Percentiles rank a stretch among this genome's conserved stretches.
These are phyloP conservation scores for Kingdonia uniflora DNA, from an alignment of 164 flowering plant species.

Conservation along the genomic window DNA sequence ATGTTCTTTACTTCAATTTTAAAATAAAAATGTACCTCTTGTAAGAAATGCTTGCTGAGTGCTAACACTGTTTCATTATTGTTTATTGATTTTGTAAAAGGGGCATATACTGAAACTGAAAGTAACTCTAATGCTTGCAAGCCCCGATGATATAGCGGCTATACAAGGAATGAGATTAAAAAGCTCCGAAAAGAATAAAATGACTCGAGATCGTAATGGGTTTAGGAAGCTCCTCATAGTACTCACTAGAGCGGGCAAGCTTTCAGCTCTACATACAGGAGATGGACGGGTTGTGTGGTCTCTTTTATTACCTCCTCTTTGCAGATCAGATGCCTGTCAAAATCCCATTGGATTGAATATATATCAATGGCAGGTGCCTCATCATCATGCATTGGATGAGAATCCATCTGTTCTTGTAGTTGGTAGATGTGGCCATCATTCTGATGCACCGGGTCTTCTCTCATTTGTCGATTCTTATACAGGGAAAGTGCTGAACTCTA, in stretches of 20 bases:
- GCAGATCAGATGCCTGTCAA: slow-evolving; percentile 51
- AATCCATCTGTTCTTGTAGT: slow-evolving; percentile 87
- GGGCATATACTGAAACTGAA: slow-evolving; percentile 91
- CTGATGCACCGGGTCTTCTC: slow-evolving; percentile 48
- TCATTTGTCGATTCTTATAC: slow-evolving; percentile 89
- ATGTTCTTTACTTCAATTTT: not conserved
- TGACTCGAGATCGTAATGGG: slow-evolving; percentile 96
- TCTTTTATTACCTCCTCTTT: slow-evolving; percentile 41
- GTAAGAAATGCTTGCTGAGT: slow-evolving; percentile 4
- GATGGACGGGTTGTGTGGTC: slow-evolving; percentile 97
- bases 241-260: slow-evolving; percentile 82
- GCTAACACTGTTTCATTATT: not conserved
- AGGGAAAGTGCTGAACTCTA: slow-evolving; percentile 54
- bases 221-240: slow-evolving; percentile 83
- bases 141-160: slow-evolving; percentile 74
- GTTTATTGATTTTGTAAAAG: slow-evolving; percentile 26
- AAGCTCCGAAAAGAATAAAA: slow-evolving; percentile 81
- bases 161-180: slow-evolving; percentile 79
- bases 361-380: slow-evolving; percentile 90
- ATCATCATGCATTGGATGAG: slow-evolving; percentile 91
- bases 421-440: slow-evolving; percentile 61
- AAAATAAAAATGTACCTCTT: not conserved
- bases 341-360: slow-evolving; percentile 50
- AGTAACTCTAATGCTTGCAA: slow-evolving; percentile 93
- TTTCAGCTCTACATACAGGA: slow-evolving; percentile 86